Base-by-base conservation (phyloP, 345 rosid genomes). In the Raphanus raphanistrum region DNA sequence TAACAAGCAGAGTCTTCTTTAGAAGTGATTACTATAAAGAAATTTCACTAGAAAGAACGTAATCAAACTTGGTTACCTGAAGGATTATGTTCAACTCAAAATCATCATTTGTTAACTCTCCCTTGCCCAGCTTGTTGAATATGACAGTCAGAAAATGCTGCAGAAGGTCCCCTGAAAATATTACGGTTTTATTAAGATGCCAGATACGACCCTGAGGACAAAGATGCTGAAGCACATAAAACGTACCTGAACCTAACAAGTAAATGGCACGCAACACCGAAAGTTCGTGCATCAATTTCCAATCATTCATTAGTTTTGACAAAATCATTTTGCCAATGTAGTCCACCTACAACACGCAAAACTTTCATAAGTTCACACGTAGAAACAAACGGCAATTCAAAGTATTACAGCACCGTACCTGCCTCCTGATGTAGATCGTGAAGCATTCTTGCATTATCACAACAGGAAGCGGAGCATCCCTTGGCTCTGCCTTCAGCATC, bases 221-320 rank as follows among this genome's bases (percentile, higher is more conserved):
- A 58, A 67, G 48, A 70, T n/a, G 41, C 73, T 65, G 77, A 43
- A 45, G 75, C 57, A 71, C 79, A 35, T 52, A 27, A 78, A 50
- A 54, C 21, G 52, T 79, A 92, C 98, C 99, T 81, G 99, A 95
- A 59, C 99, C 99, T 86, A 95, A 81, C 87, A 95, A 85, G 90
- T 88, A 95, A 68, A 95, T 92, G 76, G 93, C 96, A 78, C 98
- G 98, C 85, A 95, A 76, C 62, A 92, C 89, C n/a, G 94, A 88
- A 78, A 95, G 98, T 84, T 95, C 98, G 66, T 92, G 96, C 97
- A 91, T 91, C 87, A 95, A 76, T 84, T 87, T 88, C 99, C 98
- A 95, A 68, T 89, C 96, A 70, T 86, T 88, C 96, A 95, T 91
- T 79, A 92, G 82, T 86, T 91, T 95, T 15, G 90, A 89, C 81